A percentile compares a stretch with the other conserved stretches of the same genome.
phyloP scores from a whole-genome alignment of 2,329 filamentous ascomycete genomes.

The Nemania diffusa region DNA sequence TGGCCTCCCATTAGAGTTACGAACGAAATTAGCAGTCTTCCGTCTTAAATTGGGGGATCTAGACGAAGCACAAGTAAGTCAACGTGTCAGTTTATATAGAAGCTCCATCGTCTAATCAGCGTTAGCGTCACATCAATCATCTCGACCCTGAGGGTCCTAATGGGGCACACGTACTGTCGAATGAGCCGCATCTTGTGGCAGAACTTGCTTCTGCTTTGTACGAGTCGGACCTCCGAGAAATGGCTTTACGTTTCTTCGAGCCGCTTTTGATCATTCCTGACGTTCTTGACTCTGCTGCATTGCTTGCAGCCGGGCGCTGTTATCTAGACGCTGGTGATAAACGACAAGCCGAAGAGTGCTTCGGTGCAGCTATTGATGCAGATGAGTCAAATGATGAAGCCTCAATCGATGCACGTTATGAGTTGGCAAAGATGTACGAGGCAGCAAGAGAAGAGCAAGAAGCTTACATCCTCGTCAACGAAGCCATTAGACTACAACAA shows the following conservation, averaged over 20 bases:
- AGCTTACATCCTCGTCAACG: conserved; percentile 79
- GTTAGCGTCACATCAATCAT: conserved; percentile 73
- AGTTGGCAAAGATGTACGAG: conserved; percentile 87
- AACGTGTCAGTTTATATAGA: conserved; percentile 25
- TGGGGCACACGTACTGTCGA: conserved; percentile 63
- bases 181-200: conserved; percentile 82
- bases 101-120: conserved; percentile 38
- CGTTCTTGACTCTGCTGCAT: conserved; percentile 61
- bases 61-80: conserved; percentile 77
- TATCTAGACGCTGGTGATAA: conserved; percentile 72
- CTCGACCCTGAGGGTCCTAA: conserved; percentile 71
- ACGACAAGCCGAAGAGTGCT: conserved; percentile 79
- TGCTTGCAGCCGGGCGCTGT: conserved; percentile 72
- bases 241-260: conserved; percentile 67
- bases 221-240: conserved; percentile 48
- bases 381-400: conserved; percentile 68
- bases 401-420: conserved; percentile 76
- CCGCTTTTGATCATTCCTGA: conserved; percentile 62
- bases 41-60: conserved; percentile 76
- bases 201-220: conserved; percentile 67
- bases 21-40: conserved; percentile 84
- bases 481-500: conserved; percentile 74
- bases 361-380: conserved; percentile 76
- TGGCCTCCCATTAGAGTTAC: conserved; percentile 81
- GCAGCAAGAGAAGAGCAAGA: conserved; percentile 76